phyloP scores from a whole-genome alignment of 2,329 filamentous ascomycete genomes.

The Colletotrichum liriopes region DNA sequence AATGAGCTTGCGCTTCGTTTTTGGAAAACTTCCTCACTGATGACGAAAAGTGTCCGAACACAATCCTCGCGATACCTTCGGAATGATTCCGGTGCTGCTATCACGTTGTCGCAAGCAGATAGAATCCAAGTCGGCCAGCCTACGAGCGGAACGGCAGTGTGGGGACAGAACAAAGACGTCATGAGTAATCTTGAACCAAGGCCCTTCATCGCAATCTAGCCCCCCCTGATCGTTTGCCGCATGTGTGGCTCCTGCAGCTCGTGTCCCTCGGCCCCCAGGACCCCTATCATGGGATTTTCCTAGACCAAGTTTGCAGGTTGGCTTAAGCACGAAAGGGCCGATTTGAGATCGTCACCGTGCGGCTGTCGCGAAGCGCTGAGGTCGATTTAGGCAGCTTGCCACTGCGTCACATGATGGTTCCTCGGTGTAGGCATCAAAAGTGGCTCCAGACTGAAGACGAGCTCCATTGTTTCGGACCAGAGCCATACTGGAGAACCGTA shows the following conservation, averaged over 20 bases:
- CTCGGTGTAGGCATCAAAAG: constrained; percentile 8
- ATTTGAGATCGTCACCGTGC: not conserved
- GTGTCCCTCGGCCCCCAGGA: not conserved
- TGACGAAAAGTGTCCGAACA: not conserved
- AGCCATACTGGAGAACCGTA: not conserved
- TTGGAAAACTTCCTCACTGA: not conserved
- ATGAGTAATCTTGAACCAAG: not conserved
- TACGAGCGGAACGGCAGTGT: not conserved
- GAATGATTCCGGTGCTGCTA: not conserved
- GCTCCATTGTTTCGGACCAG: constrained; percentile 15
- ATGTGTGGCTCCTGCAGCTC: not conserved
- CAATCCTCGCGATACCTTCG: not conserved
- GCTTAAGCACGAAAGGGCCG: constrained; percentile 10
- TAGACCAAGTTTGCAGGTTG: not conserved
- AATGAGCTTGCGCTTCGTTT: not conserved
- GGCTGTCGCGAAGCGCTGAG: not conserved
- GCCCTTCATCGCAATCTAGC: not conserved
- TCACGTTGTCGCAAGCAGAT: not conserved
- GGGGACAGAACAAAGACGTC: constrained; percentile 1
- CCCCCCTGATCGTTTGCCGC: not conserved
- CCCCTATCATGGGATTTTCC: not conserved
- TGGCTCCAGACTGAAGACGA: not conserved
- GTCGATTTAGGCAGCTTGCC: constrained; percentile 31
- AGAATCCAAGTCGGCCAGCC: not conserved
- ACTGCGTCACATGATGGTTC: constrained; percentile 39